Evolutionary conservation across 805 yeast species (phyloP), one percentile per base, ranked within the genome.

Genomic region (Candida boleticola): DNA sequence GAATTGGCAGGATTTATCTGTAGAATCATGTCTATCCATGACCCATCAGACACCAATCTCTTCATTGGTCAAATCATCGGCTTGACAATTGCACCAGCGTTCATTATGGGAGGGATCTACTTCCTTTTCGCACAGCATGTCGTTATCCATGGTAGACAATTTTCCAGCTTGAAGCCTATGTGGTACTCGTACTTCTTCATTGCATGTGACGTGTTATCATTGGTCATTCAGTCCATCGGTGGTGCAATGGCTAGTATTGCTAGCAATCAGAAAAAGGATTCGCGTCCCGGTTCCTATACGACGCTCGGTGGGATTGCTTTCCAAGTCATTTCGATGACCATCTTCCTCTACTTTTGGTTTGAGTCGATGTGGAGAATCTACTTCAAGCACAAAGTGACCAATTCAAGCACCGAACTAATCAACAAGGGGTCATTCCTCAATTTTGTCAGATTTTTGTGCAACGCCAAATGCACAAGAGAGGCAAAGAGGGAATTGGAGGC

Each of bases 141-240:
- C 37, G 66, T 64, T 10, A 51, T 64, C n/a, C 65, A 66, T 40
- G 73, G 74, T 6, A 46, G 68, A 34, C 53, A 58, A 30, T 69
- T 58, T 47, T 63, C 72, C 18, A 48, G 63, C 3, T 54, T 68
- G 44, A 63, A 61, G 42, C 75, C 75, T 3, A 57, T 68, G 60
- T 67, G 72, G 72, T 69, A 69, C 44, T 61, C 74, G 1, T 69
- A 69, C 52, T 56, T 68, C 21, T 69, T 69, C 46, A 65, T 69
- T 38, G 55, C 64, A 4, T 44, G 57, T 22, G 75, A 69, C 44
- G 64, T 68, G 3, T 22, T 67, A 3, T 64, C 73, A 2, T 53
- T 69, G 16, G 19, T 68, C n/a, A 52, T 69, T 25, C 75, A 69
- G 49, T 72, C 70, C 3, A 57, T 54, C 17, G 73, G 71, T 5